phyloP scores from a whole-genome alignment of 139 green algal genomes.

The Chlamydomonas incerta region DNA sequence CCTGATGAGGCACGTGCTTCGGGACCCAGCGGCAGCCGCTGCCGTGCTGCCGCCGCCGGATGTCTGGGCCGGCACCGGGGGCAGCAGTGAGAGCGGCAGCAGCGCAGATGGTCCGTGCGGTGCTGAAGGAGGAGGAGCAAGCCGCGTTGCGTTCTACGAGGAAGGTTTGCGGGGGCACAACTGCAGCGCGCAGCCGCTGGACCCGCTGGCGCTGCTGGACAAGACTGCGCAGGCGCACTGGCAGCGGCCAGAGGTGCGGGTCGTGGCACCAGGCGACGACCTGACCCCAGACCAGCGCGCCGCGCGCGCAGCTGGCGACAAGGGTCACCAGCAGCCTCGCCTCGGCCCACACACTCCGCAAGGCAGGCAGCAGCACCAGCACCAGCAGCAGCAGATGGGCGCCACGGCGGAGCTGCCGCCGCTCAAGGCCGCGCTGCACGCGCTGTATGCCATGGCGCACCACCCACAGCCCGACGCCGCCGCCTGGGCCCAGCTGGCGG shows the following conservation, averaged over 20 bases:
- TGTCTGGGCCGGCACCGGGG: not conserved
- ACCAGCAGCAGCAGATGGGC: not conserved
- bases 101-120: not conserved
- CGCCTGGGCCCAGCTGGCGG: not conserved
- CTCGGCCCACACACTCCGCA: no score
- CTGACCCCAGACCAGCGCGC: no score
- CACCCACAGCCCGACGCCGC: not conserved
- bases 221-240: not conserved
- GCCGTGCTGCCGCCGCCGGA: not conserved
- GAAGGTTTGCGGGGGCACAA: no score
- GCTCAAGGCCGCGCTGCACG: conserved; percentile 11
- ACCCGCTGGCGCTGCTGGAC: not conserved
- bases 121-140: no score
- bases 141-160: not conserved
- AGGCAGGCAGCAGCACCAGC: not conserved
- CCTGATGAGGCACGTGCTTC: not conserved
- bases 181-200: not conserved
- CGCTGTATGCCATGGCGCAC: not conserved
- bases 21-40: not conserved
- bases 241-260: no score
- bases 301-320: no score
- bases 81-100: not conserved
- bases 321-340: not conserved
- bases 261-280: no score
- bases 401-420: not conserved